Conservation (phyloP, 108 stramenopile species). For the Stephanodiscus minutulus region DNA sequence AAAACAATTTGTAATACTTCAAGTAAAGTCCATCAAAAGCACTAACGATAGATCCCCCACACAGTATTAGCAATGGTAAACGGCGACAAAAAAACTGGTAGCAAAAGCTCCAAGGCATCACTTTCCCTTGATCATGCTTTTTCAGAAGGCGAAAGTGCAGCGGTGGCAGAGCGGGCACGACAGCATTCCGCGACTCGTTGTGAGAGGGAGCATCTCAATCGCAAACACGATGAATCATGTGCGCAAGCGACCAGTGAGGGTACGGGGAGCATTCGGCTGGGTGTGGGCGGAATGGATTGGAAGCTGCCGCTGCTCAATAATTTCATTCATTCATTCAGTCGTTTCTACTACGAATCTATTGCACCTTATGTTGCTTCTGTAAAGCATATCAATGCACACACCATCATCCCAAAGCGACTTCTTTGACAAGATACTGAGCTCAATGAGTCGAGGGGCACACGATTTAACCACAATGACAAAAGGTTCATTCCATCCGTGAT, state of each 20-base stretch:
- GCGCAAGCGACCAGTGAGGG: neutral
- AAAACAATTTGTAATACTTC: neutral
- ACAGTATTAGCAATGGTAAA: neutral
- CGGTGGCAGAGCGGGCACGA: neutral
- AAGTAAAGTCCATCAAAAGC: neutral
- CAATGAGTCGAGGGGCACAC: no score
- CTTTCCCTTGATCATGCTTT: neutral
- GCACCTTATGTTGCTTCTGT: no score
- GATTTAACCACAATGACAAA: no score
- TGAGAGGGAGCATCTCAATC: conserved; percentile 13
- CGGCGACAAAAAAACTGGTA: neutral
- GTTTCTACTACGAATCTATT: neutral
- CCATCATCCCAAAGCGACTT: no score
- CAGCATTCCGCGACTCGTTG: conserved; percentile 1
- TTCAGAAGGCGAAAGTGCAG: neutral
- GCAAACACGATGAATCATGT: neutral
- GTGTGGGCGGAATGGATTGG: no score
- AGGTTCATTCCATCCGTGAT: no score
- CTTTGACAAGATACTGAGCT: no score
- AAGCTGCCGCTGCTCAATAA: no score
- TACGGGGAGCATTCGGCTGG: neutral
- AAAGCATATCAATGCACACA: no score
- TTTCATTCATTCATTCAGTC: neutral
- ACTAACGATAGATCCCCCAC: neutral
- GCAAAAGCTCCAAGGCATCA: neutral